Percentiles rank a stretch among this genome's conserved stretches.
Conservation (phyloP, 768 basidiomycete genomes). For the Trametes sanguinea region DNA sequence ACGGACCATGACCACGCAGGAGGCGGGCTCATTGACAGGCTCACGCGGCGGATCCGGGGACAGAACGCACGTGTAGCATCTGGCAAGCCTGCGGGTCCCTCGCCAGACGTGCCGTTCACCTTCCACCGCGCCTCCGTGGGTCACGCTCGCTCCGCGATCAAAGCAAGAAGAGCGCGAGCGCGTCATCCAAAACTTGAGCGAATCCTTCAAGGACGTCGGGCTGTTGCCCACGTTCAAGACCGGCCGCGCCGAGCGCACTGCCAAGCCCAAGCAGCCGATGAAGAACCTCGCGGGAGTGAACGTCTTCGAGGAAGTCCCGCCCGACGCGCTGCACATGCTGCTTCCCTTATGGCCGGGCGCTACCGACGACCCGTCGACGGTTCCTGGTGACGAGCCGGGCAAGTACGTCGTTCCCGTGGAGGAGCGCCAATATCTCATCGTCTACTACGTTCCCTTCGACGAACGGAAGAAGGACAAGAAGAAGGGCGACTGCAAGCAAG, state of each 20-base stretch:
- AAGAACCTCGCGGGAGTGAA: conserved; percentile 23
- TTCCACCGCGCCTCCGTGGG: conserved; percentile 54
- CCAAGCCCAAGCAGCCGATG: conserved; percentile 24
- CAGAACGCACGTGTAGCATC: conserved; percentile 14
- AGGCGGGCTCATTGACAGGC: conserved; percentile 20
- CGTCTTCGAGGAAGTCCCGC: conserved; percentile 48
- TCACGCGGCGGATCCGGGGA: conserved; percentile 27
- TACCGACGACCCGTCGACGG: conserved; percentile 48
- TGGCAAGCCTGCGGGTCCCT: conserved; percentile 22
- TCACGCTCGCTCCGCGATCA: conserved; percentile 61
- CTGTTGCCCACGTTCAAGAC: conserved; percentile 56
- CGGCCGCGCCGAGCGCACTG: conserved; percentile 23
- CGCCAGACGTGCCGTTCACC: conserved; percentile 19
- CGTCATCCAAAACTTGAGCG: conserved; percentile 62
- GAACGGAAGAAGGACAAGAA: conserved; percentile 26
- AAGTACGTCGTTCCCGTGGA: conserved; percentile 43
- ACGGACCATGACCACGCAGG: conserved; percentile 23
- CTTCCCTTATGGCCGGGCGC: conserved; percentile 84
- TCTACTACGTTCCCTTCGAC: conserved; percentile 72
- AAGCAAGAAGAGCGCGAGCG: conserved; percentile 69
- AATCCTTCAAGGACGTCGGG: conserved; percentile 81
- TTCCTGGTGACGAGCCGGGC: conserved; percentile 23
- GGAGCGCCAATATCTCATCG: conserved; percentile 69
- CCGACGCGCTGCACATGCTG: conserved; percentile 78
- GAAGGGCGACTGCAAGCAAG: conserved; percentile 41